Evolutionary conservation across 2,329 filamentous ascomycete genomes (phyloP).

Genomic region (Hawksworthiomyces lignivorus): DNA sequence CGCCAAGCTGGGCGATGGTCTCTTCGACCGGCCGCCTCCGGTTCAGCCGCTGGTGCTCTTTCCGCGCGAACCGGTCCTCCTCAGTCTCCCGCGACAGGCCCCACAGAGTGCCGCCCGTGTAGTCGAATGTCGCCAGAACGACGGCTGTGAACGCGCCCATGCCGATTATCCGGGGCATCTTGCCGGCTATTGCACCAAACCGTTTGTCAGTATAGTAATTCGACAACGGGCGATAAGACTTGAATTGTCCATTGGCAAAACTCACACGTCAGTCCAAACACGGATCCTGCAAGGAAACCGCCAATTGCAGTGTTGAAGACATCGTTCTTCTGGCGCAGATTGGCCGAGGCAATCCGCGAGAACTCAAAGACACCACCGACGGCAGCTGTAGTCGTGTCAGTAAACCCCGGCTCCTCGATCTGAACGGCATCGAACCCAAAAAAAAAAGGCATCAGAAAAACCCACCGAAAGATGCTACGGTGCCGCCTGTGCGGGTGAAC

Average conservation of each 20-base stretch:
- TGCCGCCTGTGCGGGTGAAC: slow-evolving; percentile 69
- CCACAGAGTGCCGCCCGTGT: slow-evolving; percentile 54
- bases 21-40: slow-evolving; percentile 69
- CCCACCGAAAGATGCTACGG: slow-evolving; percentile 60
- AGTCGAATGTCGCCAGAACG: slow-evolving; percentile 57
- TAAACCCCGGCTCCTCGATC: too few species aligned
- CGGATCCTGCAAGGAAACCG: slow-evolving; percentile 66
- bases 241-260: too few species aligned
- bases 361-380: slow-evolving; percentile 74
- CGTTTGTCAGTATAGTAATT: slow-evolving; percentile 2
- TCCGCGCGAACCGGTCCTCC: slow-evolving; percentile 65
- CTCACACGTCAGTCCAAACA: slow-evolving; percentile 67
- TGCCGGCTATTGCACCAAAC: slow-evolving; percentile 45
- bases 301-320: slow-evolving; percentile 65
- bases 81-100: slow-evolving; percentile 40
- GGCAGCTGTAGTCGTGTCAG: slow-evolving; percentile 43
- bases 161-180: slow-evolving; percentile 63
- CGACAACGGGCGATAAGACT: too few species aligned
- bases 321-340: slow-evolving; percentile 80
- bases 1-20: slow-evolving; percentile 73
- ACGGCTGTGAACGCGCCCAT: slow-evolving; percentile 52
- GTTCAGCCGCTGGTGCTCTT: slow-evolving; percentile 65
- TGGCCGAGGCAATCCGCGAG: slow-evolving; percentile 66
- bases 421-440: neutral
- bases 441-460: neutral